Evolutionary conservation across 345 rosid species (phyloP), one percentile per base, ranked within the genome.

Genomic region (Cardamine resedifolia): DNA sequence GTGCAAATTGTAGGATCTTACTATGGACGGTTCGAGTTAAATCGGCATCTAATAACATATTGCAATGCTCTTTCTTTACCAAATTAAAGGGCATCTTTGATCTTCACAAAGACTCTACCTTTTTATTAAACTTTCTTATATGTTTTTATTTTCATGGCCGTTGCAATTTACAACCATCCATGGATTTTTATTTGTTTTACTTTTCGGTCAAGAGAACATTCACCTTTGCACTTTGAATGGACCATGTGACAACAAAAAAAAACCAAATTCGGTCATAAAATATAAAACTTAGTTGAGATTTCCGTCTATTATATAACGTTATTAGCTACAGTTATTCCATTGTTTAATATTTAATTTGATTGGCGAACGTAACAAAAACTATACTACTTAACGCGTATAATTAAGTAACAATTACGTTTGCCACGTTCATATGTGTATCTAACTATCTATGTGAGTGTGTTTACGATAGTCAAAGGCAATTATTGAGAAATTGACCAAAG

Each of bases 101-200:
- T 62, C 71, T 76, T 76, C 79, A 63, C 71, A n/a, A 63, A 55
- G 66, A 76, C 79, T 76, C 75, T 34, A 76, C 75, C 71, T 69
- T 55, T 68, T 33, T 24, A 52, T 47, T 48, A 24, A 15, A 27
- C 7, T 58, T 58, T 58, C 24, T 18, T 60, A 20, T 28, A 28
- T 41, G 3, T 67, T 18, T 56, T 0, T 18, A 0, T 24, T 14
- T 57, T 19, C 66, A 33, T 52, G 41, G 50, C 64, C 57, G 19
- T 75, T 65, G 65, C 26, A 62, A 19, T 55, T 75, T 69, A 69
- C 58, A 45, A 76, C 79, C 75, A 76, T 76, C 70, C 65, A 70
- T 69, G 50, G 21, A 10, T 33, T 14, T 63, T 76, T 30, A 18
- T 59, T 41, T 51, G 52, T 18, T 75, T 62, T 62, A 76, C 33